Evolutionary conservation across 139 green algal species (phyloP), one percentile per base, ranked within the genome.

Genomic region (Eudorina sp.): DNA sequence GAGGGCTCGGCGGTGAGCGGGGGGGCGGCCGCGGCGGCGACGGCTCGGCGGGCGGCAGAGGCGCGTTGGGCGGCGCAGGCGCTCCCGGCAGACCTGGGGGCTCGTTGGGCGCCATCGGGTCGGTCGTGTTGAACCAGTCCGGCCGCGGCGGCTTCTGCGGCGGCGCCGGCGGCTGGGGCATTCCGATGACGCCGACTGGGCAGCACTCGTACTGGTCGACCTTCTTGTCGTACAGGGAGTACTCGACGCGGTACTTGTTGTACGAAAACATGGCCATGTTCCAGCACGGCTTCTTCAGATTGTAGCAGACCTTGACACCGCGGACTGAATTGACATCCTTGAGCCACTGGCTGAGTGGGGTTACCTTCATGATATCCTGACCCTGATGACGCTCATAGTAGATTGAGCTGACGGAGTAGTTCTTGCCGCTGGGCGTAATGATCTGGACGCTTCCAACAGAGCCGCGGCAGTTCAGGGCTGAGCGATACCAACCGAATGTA

Each of bases 191-290:
- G 23, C 81, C 81, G 0, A 68, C 45, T 9, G 81, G 81, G 45
- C 81, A 87, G 81, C 83, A 88, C 51, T 88, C 83, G 83, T 88
- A 88, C 11, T 88, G 81, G 83, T 81, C 6, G 31, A 51, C 48
- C 83, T 88, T 88, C 68, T 73, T 81, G 36, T 88, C 83, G 68
- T 82, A 88, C 46, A 88, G 68, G 14, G 68, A 41, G 38, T 88
- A 88, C 83, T 88, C 83, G 3, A 88, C 2, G 0, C 43, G 1
- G 8, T 29, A 2, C 21, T 64, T 62, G 48, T 88, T 43, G 46
- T 19, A 53, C 1, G 82, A 80, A 19, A 82, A 53, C 48, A 51
- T 16, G n/a, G 23, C 16, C 69, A 82, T 19, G 4, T 29, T 36
- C 68, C 68, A 88, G 83, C 83, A 88, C 5, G 83, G 83, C 34